A percentile compares a stretch with the other conserved stretches of the same genome.
These are phyloP conservation scores for Barnettozyma pratensis DNA, from an alignment of 805 yeast genomes.

Conservation along the genomic window DNA sequence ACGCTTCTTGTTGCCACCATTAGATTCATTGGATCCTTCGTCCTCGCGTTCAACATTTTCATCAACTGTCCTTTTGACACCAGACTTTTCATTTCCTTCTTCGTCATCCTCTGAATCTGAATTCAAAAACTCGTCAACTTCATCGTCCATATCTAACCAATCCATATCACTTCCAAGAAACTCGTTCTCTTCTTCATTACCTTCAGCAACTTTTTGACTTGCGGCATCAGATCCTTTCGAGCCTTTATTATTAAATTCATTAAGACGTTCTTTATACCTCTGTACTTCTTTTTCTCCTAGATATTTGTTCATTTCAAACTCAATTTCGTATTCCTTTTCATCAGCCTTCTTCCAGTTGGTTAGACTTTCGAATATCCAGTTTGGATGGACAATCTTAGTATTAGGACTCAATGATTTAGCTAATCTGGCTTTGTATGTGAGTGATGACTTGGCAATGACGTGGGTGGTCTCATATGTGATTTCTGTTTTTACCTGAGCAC, in stretches of 20 bases:
- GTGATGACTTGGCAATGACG: slow-evolving; percentile 74
- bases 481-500: slow-evolving; percentile 76
- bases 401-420: slow-evolving; percentile 58
- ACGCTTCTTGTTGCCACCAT: slow-evolving; percentile 28
- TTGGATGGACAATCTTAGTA: slow-evolving; percentile 80
- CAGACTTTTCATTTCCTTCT: slow-evolving; percentile 17
- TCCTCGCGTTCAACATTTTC: slow-evolving; percentile 4
- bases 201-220: slow-evolving; percentile 34
- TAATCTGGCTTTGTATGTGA: slow-evolving; percentile 78
- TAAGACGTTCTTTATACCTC: slow-evolving; percentile 27
- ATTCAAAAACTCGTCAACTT: slow-evolving; percentile 50
- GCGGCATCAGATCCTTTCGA: slow-evolving; percentile 18
- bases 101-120: slow-evolving; percentile 24
- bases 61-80: slow-evolving; percentile 5
- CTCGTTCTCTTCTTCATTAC: slow-evolving; percentile 36
- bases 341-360: slow-evolving; percentile 70
- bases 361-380: slow-evolving; percentile 87
- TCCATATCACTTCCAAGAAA: slow-evolving; percentile 27
- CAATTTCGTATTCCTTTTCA: slow-evolving; percentile 52
- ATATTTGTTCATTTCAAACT: slow-evolving; percentile 43
- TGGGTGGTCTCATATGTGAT: slow-evolving; percentile 77
- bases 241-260: slow-evolving; percentile 26
- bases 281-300: slow-evolving; percentile 37
- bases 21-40: slow-evolving; percentile 22
- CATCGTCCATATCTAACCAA: slow-evolving; percentile 35